Conservation (phyloP, 805 yeast genomes). For the Ascoidea asiatica region DNA sequence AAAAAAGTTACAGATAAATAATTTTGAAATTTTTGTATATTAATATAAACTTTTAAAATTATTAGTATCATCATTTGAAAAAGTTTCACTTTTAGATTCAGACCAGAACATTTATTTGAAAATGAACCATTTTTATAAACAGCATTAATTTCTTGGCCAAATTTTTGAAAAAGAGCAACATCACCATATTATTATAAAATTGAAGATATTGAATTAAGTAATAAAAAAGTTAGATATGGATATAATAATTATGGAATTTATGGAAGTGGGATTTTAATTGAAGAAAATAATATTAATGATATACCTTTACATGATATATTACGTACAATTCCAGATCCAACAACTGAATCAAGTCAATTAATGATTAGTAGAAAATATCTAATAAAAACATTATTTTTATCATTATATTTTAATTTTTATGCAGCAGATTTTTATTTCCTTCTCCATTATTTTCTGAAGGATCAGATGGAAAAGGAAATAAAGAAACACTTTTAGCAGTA, state of each 20-base stretch:
- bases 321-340: constrained; percentile 48
- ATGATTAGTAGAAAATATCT: constrained; percentile 42
- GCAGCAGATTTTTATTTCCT: constrained; percentile 44
- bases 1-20: constrained; percentile 23
- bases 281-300: constrained; percentile 9
- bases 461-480: constrained; percentile 42
- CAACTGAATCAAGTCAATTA: constrained; percentile 55
- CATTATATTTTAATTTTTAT: constrained; percentile 45
- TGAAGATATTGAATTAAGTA: constrained; percentile 12
- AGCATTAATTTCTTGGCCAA: constrained; percentile 64
- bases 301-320: constrained; percentile 43
- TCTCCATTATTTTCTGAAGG: constrained; percentile 45
- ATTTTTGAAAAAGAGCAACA: constrained; percentile 60
- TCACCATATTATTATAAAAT: constrained; percentile 41
- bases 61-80: constrained; percentile 56
- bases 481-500: constrained; percentile 47
- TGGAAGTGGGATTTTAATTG: constrained; percentile 2
- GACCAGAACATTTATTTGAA: constrained; percentile 35
- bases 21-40: constrained; percentile 35
- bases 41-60: constrained; percentile 56
- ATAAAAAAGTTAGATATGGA: neutral
- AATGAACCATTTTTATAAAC: constrained; percentile 28
- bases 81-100: constrained; percentile 56
- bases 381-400: constrained; percentile 36
- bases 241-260: neutral